Conservation (phyloP, 306 rosid species). For the Oemleria cerasiformis region DNA sequence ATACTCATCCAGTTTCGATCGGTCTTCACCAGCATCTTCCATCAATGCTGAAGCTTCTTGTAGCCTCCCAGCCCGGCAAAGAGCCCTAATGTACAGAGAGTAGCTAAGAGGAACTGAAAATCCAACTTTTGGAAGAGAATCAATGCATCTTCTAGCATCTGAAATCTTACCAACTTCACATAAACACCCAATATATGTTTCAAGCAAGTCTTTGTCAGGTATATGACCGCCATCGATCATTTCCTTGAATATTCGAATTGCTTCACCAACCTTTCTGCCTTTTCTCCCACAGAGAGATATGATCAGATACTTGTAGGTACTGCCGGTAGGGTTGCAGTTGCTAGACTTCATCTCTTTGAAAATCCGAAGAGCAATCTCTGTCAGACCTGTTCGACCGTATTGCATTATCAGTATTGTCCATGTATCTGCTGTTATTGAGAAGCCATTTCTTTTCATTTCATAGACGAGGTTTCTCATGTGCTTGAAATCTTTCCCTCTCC, state of each 20-base stretch:
- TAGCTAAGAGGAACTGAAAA: constrained; percentile 48
- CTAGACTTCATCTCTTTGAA: constrained; percentile 69
- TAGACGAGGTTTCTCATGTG: constrained; percentile 80
- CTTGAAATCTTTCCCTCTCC: constrained; percentile 79
- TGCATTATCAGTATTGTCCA: constrained; percentile 94
- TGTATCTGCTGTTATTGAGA: constrained; percentile 62
- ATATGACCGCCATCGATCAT: constrained; percentile 50
- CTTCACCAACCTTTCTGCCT: constrained; percentile 78
- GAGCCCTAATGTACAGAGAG: constrained; percentile 66
- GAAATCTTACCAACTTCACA: constrained; percentile 59
- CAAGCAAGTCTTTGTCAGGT: constrained; percentile 79
- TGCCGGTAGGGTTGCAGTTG: constrained; percentile 50
- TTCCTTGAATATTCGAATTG: constrained; percentile 48
- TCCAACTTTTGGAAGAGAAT: constrained; percentile 53
- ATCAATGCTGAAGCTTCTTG: constrained; percentile 65
- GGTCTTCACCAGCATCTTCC: constrained; percentile 42
- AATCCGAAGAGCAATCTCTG: constrained; percentile 62
- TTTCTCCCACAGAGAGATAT: constrained; percentile 63
- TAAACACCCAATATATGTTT: constrained; percentile 65
- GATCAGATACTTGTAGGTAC: constrained; percentile 81
- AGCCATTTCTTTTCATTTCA: constrained; percentile 75
- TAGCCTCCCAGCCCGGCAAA: constrained; percentile 65
- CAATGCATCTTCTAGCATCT: constrained; percentile 61
- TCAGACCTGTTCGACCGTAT: constrained; percentile 83
- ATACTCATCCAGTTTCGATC: constrained; percentile 41